These are phyloP conservation scores for Solanum phureja DNA, from an alignment of 257 asterid species.

Conservation along the genomic window DNA sequence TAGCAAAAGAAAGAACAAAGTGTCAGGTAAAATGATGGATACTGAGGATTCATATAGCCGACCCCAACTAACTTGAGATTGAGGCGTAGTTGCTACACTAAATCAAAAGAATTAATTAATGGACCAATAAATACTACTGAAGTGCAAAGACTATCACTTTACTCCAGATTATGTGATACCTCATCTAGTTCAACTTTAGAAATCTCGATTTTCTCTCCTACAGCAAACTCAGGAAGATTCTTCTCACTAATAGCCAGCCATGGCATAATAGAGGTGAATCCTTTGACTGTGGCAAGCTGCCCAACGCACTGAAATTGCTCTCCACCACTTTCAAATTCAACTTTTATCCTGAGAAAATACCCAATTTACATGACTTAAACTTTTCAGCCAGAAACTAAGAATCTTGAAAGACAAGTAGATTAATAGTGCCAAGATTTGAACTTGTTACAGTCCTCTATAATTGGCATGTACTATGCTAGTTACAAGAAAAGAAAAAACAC, in stretches of 20 bases:
- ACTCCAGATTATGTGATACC: slow-evolving; percentile 24
- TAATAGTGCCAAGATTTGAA: not conserved
- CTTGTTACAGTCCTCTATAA: not conserved
- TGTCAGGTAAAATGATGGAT: not conserved
- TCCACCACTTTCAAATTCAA: slow-evolving; percentile 67
- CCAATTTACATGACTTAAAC: not conserved
- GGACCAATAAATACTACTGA: not conserved
- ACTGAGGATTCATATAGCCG: not conserved
- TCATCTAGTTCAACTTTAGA: slow-evolving; percentile 57
- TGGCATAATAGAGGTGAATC: slow-evolving; percentile 86
- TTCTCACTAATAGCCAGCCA: slow-evolving; percentile 78
- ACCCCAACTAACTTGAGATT: not conserved
- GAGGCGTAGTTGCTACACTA: not conserved
- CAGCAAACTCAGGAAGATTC: slow-evolving; percentile 59
- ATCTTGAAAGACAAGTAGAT: not conserved
- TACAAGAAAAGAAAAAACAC: not conserved
- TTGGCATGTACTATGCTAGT: not conserved
- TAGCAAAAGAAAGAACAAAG: not conserved
- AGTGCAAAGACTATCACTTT: not conserved
- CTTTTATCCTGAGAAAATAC: slow-evolving; percentile 37
- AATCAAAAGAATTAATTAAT: not conserved
- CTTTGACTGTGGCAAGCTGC: slow-evolving; percentile 48
- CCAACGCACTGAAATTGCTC: slow-evolving; percentile 70
- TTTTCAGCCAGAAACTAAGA: not conserved
- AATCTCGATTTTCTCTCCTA: slow-evolving; percentile 54